Evolutionary conservation across 1,284 basidiomycete species (phyloP).

Genomic region (Leccinum angustisporum): DNA sequence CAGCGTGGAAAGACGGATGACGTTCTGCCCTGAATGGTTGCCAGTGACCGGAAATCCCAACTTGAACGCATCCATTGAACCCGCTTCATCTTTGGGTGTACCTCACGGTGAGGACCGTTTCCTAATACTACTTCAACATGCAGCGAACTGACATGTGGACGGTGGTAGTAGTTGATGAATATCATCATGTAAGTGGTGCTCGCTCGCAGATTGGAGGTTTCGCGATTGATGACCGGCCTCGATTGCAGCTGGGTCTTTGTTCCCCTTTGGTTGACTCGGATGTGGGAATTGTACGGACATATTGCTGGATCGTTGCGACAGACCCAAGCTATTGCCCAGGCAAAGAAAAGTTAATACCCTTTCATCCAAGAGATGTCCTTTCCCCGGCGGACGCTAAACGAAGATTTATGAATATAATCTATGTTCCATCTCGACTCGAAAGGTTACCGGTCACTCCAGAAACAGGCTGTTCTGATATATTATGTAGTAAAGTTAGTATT

Average conservation of each 20-base stretch:
- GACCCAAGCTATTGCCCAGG: slow-evolving; percentile 36
- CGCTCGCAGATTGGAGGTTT: not conserved
- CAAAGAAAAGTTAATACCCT: slow-evolving; percentile 37
- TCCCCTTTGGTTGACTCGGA: slow-evolving; percentile 57
- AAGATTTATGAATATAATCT: no score
- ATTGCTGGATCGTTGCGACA: slow-evolving; percentile 60
- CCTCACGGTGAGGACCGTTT: slow-evolving; percentile 41
- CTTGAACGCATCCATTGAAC: slow-evolving; percentile 62
- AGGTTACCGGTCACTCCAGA: no score
- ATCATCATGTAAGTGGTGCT: slow-evolving; percentile 52
- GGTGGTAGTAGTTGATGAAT: slow-evolving; percentile 67
- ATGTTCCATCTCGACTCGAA: no score
- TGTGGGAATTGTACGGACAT: slow-evolving; percentile 47
- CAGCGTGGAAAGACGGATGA: slow-evolving; percentile 64
- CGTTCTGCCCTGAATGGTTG: slow-evolving; percentile 79
- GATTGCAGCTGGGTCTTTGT: slow-evolving; percentile 70
- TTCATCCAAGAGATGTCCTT: not conserved
- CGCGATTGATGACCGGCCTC: slow-evolving; percentile 15
- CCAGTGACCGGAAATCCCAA: slow-evolving; percentile 64
- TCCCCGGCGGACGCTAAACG: no score
- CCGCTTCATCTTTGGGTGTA: slow-evolving; percentile 57
- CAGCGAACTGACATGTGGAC: slow-evolving; percentile 1
- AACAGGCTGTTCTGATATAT: no score
- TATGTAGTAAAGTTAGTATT: no score
- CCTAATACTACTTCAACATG: not conserved